phyloP scores from a whole-genome alignment of 306 rosid genomes.

The Begonia fuchsioides region DNA sequence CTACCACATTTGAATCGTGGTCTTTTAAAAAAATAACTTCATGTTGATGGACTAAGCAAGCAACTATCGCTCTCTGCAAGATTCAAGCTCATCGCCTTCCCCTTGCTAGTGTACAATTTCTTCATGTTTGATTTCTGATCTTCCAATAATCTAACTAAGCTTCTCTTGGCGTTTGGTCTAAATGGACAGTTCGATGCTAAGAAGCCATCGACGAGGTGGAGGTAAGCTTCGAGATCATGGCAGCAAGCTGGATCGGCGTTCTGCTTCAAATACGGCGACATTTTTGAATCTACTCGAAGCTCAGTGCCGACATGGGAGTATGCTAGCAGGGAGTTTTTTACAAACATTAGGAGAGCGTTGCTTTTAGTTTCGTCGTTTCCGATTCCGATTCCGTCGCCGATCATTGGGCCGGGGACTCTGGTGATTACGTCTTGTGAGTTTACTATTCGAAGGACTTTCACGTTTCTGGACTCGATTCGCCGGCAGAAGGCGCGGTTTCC shows the following conservation, averaged over 20 bases:
- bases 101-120: constrained; percentile 66
- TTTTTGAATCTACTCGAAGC: no score
- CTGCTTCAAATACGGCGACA: constrained; percentile 70
- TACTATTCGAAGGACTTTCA: no score
- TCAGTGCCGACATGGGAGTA: no score
- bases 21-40: no score
- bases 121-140: constrained; percentile 70
- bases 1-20: no score
- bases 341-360: constrained; percentile 29
- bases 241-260: constrained; percentile 86
- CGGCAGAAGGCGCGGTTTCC: constrained; percentile 59
- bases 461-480: constrained; percentile 16
- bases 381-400: no score
- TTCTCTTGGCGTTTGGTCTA: constrained; percentile 72
- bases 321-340: constrained; percentile 32
- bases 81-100: constrained; percentile 37
- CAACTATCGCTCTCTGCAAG: constrained; percentile 29
- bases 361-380: no score
- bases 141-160: constrained; percentile 47
- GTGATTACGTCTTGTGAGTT: constrained; percentile 80
- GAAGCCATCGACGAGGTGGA: constrained; percentile 86
- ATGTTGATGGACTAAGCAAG: constrained; percentile 87
- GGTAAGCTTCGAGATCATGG: constrained; percentile 83
- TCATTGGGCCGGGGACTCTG: constrained; percentile 34
- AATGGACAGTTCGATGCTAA: constrained; percentile 75